These are phyloP conservation scores for Vigna mungo DNA, from an alignment of 306 rosid genomes.

Conservation along the genomic window DNA sequence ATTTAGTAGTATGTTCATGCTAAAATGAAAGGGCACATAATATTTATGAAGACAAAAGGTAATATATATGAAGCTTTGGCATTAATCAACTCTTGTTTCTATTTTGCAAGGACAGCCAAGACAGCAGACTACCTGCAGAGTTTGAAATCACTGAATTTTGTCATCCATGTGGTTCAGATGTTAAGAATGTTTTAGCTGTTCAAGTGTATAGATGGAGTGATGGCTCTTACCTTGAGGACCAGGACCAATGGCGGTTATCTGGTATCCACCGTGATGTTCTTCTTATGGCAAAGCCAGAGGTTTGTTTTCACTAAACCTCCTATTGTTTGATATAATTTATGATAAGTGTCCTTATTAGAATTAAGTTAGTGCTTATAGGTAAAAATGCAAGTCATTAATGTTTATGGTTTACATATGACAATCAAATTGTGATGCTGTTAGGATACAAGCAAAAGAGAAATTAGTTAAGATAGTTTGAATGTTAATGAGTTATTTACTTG, in stretches of 20 bases:
- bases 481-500: no score
- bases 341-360: not conserved
- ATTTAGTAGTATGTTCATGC: not conserved
- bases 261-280: constrained; percentile 96
- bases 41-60: constrained; percentile 21
- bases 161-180: constrained; percentile 71
- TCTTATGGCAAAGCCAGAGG: constrained; percentile 93
- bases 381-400: not conserved
- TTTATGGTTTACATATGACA: not conserved
- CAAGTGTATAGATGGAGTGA: constrained; percentile 98
- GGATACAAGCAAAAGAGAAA: no score
- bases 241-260: constrained; percentile 97
- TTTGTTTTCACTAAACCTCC: constrained; percentile 43
- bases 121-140: constrained; percentile 94
- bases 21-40: constrained; percentile 18
- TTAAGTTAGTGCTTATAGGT: constrained; percentile 25
- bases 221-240: constrained; percentile 96
- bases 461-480: no score
- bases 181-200: constrained; percentile 81
- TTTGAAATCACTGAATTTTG: constrained; percentile 92
- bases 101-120: constrained; percentile 84
- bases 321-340: not conserved
- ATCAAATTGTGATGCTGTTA: constrained; percentile 15
- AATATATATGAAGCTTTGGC: constrained; percentile 22
- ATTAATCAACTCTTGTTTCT: constrained; percentile 28